Conservation (phyloP, 108 stramenopile species). For the Schizochytrium sp. region DNA sequence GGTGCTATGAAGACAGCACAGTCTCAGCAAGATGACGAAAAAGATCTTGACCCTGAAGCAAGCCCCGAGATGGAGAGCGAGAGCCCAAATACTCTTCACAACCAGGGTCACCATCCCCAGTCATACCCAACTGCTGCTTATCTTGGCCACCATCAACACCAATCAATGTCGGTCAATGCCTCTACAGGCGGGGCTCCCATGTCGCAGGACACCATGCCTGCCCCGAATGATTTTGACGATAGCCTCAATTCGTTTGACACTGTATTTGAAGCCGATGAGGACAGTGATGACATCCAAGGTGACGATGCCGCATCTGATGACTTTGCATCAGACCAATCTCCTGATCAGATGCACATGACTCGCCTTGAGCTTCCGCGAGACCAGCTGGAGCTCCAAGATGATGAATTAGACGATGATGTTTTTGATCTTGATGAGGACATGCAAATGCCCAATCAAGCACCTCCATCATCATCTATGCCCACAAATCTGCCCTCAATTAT, state of each 20-base stretch:
- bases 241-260: conserved; percentile 19
- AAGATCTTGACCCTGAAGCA: not conserved
- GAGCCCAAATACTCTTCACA: not conserved
- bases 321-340: not conserved
- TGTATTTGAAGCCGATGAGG: conserved; percentile 19
- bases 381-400: not conserved
- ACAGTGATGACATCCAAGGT: conserved; percentile 15
- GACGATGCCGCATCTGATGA: not conserved
- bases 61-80: not conserved
- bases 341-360: conserved; percentile 28
- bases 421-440: not conserved
- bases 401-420: not conserved
- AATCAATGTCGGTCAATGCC: not conserved
- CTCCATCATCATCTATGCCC: conserved; percentile 18
- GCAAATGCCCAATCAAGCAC: not conserved
- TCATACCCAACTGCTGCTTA: not conserved
- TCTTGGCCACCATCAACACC: not conserved
- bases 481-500: not conserved
- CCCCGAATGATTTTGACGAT: not conserved
- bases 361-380: conserved; percentile 9
- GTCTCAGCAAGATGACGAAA: not conserved
- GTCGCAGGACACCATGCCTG: not conserved
- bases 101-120: not conserved
- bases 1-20: not conserved
- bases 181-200: too few species aligned